phyloP scores from a whole-genome alignment of 345 rosid species.

The Leavenworthia alabamica region DNA sequence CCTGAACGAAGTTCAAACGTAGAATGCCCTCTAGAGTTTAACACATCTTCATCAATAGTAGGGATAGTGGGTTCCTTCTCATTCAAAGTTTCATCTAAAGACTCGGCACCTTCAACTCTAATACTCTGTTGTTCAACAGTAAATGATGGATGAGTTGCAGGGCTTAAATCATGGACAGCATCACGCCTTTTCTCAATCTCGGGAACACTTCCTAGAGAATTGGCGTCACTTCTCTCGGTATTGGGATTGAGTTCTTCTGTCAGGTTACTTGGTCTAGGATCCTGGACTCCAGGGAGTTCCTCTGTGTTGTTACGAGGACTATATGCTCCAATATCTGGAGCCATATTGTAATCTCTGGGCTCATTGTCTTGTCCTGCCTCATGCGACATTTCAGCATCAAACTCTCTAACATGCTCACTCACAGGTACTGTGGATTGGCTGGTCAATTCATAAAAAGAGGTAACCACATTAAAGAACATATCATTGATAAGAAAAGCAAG shows the following conservation, averaged over 20 bases:
- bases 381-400: constrained; percentile 5
- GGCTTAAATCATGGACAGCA: constrained; percentile 30
- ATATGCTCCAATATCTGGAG: constrained; percentile 19
- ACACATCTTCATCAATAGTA: constrained; percentile 35
- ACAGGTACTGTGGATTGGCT: constrained; percentile 20
- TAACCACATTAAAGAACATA: neutral
- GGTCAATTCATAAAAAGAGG: constrained; percentile 22
- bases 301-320: constrained; percentile 35
- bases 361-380: constrained; percentile 31
- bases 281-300: constrained; percentile 15
- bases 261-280: constrained; percentile 32
- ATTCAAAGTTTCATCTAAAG: constrained; percentile 28
- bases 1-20: constrained; percentile 46
- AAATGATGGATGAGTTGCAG: constrained; percentile 27
- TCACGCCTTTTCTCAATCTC: constrained; percentile 62
- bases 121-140: constrained; percentile 18
- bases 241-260: constrained; percentile 27
- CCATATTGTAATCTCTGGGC: constrained; percentile 14
- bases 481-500: neutral
- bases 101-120: constrained; percentile 21
- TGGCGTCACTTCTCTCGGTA: neutral
- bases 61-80: constrained; percentile 45
- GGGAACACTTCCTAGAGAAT: constrained; percentile 38
- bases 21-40: constrained; percentile 35
- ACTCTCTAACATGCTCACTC: constrained; percentile 18